Conservation (phyloP, 129 eudicot genomes). For the Chrysanthemum seticuspe region DNA sequence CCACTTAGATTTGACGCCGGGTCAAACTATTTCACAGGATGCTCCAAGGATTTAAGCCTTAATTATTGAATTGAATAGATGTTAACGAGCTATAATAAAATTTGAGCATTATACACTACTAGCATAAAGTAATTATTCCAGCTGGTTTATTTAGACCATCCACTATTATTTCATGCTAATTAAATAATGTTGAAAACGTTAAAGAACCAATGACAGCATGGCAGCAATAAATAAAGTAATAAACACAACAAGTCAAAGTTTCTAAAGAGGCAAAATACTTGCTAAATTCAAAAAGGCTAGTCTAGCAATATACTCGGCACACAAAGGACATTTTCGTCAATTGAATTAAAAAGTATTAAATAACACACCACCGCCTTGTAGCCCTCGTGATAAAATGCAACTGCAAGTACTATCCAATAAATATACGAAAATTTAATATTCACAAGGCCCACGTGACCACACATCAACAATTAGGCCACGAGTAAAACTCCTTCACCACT, state of each 20-base stretch:
- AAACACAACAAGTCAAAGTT: background rate
- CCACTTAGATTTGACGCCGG: no score
- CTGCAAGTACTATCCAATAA: constrained; percentile 16
- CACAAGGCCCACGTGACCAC: constrained; percentile 33
- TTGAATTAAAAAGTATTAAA: background rate
- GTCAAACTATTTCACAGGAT: no score
- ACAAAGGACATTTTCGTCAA: background rate
- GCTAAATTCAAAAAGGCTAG: constrained; percentile 8
- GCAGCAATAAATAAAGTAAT: background rate
- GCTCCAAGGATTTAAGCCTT: no score
- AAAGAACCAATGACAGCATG: no score
- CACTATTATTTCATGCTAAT: no score
- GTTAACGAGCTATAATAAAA: no score
- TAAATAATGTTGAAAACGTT: no score
- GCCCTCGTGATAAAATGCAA: constrained; percentile 32
- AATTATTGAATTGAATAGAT: no score
- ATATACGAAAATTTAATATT: background rate
- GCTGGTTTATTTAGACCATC: no score
- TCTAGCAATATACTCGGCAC: background rate
- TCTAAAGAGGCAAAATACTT: background rate
- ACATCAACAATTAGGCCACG: constrained; percentile 31
- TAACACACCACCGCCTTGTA: constrained; percentile 19
- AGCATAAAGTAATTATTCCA: no score
- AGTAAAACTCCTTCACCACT: constrained; percentile 30
- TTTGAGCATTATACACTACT: no score